phyloP scores from a whole-genome alignment of 805 yeast genomes.

The Kazachstania martiniae region DNA sequence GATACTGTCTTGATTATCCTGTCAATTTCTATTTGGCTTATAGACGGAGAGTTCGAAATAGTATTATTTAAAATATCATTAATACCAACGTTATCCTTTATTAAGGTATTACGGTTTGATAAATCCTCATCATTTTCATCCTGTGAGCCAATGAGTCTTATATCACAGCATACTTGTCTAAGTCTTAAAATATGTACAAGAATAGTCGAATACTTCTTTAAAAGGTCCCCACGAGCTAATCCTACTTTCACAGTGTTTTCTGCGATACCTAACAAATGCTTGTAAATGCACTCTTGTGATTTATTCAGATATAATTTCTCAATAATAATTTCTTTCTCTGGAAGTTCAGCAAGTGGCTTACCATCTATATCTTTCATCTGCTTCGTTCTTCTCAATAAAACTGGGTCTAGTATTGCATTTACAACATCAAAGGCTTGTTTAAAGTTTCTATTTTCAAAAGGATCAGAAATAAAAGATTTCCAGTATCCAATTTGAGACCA shows the following conservation, averaged over 20 bases:
- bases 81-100: constrained; percentile 3
- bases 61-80: background rate
- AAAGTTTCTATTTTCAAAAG: constrained; percentile 66
- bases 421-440: constrained; percentile 70
- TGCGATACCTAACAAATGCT: constrained; percentile 59
- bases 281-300: constrained; percentile 54
- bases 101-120: constrained; percentile 6
- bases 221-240: constrained; percentile 51
- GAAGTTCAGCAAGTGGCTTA: constrained; percentile 59
- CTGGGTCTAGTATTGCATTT: constrained; percentile 76
- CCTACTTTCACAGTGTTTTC: constrained; percentile 50
- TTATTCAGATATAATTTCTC: constrained; percentile 58
- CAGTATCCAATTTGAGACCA: constrained; percentile 82
- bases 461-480: constrained; percentile 75
- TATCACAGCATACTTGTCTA: constrained; percentile 84
- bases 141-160: constrained; percentile 44
- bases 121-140: constrained; percentile 46
- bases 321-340: constrained; percentile 61
- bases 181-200: constrained; percentile 73
- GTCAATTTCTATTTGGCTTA: constrained; percentile 5
- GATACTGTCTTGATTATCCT: constrained; percentile 2
- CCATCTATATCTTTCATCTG: constrained; percentile 71
- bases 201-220: constrained; percentile 66
- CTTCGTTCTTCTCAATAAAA: constrained; percentile 76
- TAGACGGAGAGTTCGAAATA: background rate